Base-by-base conservation (phyloP, 805 yeast species). In the Isabelozyma pseudorhagii region DNA sequence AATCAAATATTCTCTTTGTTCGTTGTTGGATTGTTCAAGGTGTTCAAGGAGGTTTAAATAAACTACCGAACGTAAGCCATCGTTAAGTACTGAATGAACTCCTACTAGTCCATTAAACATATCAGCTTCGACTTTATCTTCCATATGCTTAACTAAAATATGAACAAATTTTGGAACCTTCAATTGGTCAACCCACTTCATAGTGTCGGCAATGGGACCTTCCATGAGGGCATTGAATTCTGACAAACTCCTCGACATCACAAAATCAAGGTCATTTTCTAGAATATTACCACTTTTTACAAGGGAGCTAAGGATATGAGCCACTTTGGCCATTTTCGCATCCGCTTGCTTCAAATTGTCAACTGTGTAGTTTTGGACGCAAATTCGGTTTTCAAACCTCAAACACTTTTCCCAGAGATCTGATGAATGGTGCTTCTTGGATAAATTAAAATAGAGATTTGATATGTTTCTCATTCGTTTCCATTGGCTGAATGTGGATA, bases 401-500 rank as follows among this genome's bases (percentile, higher is more conserved):
- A 74, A 49, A 15, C 71, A 66, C 56, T 38, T 8, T 53, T 56
- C 40, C 53, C 57, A 56, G 14, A 38, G 39, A 3, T 46, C 45
- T 18, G 46, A 42, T 14, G 56, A 46, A 11, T 29, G 29, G 2
- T 6, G 17, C 36, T 52, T 61, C 8, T 60, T 64, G 0, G 77
- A 80, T 44, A 67, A 56, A 50, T 77, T 74, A 55, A 69, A 80
- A 6, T 72, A 60, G 10, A 81, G 45, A 52, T 77, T 79, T 3
- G 83, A 73, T 3, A 81, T 52, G 55, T 79, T 80, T 45, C 72
- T 64, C 6, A 77, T 58, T 49, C 84, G 59, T 52, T 75, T 78
- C 15, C 42, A 46, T 38, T 68, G 75, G 31, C 62, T 69, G 44
- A 61, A 56, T 5, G 51, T 42, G 15, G 50, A 44, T n/a, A 68